These are phyloP conservation scores for Hortiboletus flavorubellus DNA, from an alignment of 768 basidiomycete genomes.

Conservation along the genomic window DNA sequence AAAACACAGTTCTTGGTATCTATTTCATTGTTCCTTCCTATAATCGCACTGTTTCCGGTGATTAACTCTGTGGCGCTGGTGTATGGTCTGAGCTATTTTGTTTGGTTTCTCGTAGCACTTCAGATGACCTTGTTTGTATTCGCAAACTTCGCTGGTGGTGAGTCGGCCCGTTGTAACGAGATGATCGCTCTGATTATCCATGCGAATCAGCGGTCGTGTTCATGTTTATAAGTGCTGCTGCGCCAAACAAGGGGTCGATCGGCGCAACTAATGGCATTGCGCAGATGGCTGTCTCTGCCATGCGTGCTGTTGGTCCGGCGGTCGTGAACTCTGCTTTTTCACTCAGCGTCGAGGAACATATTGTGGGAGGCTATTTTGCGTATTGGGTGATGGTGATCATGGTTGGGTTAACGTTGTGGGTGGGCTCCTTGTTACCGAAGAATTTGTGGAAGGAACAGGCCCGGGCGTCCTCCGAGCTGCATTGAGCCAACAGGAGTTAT, in stretches of 20 bases:
- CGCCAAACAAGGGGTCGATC: slow-evolving; percentile 65
- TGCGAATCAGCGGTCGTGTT: slow-evolving; percentile 53
- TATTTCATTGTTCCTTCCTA: slow-evolving; percentile 46
- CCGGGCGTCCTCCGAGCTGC: too few species aligned
- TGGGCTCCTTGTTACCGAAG: too few species aligned
- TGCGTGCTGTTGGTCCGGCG: slow-evolving; percentile 29
- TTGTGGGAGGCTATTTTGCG: slow-evolving; percentile 55
- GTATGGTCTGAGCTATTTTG: slow-evolving; percentile 37
- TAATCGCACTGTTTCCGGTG: slow-evolving; percentile 41
- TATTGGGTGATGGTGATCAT: slow-evolving; percentile 37
- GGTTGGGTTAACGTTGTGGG: too few species aligned
- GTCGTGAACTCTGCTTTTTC: slow-evolving; percentile 29
- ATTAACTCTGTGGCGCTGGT: slow-evolving; percentile 37
- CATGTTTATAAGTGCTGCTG: slow-evolving; percentile 62
- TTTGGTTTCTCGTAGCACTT: slow-evolving; percentile 47
- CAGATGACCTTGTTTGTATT: too few species aligned
- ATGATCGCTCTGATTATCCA: too few species aligned
- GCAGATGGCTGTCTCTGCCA: slow-evolving; percentile 26
- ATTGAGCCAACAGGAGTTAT: too few species aligned
- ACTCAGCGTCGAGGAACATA: slow-evolving; percentile 29
- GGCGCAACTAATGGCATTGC: slow-evolving; percentile 68
- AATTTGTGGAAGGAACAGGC: too few species aligned
- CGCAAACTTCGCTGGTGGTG: too few species aligned
- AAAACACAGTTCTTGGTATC: slow-evolving; percentile 54
- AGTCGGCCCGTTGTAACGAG: too few species aligned